A percentile compares a stretch with the other conserved stretches of the same genome.
Conservation (phyloP, 78 protist genomes). For the Polysphondylium violaceum region DNA sequence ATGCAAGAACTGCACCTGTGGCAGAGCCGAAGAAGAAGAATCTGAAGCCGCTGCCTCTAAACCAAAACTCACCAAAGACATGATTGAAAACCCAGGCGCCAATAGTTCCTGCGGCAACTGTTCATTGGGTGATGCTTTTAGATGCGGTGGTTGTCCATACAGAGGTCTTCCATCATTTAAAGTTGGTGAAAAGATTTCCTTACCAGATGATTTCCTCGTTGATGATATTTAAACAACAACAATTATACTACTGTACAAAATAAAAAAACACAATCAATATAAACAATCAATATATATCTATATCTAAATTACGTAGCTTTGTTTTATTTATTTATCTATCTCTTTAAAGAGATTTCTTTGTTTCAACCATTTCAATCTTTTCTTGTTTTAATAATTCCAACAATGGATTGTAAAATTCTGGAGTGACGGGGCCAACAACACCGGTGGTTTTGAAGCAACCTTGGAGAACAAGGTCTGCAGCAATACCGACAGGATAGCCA, state of each 20-base stretch:
- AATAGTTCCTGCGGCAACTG: slow-evolving; percentile 76
- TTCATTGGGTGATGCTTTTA: slow-evolving; percentile 86
- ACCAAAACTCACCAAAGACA: slow-evolving; percentile 72
- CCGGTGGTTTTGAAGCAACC: slow-evolving; percentile 44
- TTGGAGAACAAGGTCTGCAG: slow-evolving; percentile 82
- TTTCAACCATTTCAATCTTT: slow-evolving; percentile 73
- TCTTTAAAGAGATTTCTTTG: slow-evolving; percentile 1
- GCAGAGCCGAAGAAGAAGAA: slow-evolving; percentile 67
- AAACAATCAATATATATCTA: background rate
- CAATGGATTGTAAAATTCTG: slow-evolving; percentile 76
- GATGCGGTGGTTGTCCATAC: slow-evolving; percentile 90
- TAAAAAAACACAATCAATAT: background rate
- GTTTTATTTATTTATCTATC: background rate
- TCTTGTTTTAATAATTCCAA: slow-evolving; percentile 62
- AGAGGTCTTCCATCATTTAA: slow-evolving; percentile 86
- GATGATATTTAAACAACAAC: slow-evolving; percentile 67
- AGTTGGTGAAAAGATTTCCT: slow-evolving; percentile 82
- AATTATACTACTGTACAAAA: background rate
- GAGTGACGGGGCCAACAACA: slow-evolving; percentile 73
- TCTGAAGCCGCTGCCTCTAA: slow-evolving; percentile 36
- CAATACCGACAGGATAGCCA: slow-evolving; percentile 89
- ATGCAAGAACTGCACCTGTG: slow-evolving; percentile 85
- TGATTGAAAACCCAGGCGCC: slow-evolving; percentile 81
- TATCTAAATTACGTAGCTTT: background rate
- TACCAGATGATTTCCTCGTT: slow-evolving; percentile 78